Conservation (phyloP, 129 eudicot genomes). For the Calendula officinalis region DNA sequence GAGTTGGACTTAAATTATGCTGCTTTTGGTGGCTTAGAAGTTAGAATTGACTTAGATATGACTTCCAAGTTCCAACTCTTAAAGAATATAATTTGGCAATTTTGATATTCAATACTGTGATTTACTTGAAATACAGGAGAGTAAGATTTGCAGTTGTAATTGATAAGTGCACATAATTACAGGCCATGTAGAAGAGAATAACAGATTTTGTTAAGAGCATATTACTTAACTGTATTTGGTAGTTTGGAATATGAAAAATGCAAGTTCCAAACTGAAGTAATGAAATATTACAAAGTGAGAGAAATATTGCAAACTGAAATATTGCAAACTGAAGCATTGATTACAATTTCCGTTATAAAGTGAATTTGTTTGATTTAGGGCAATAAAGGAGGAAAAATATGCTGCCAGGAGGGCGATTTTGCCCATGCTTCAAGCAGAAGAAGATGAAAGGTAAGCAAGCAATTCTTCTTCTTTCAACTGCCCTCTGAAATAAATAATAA, state of each 20-base stretch:
- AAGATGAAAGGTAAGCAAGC: slow-evolving; percentile 77
- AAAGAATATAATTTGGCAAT: neutral
- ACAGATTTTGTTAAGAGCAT: neutral
- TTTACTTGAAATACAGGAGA: neutral
- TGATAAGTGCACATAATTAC: neutral
- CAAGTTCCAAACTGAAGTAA: neutral
- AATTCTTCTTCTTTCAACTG: slow-evolving; percentile 1
- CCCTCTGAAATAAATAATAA: neutral
- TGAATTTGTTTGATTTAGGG: slow-evolving; percentile 44
- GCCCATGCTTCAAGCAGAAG: slow-evolving; percentile 97
- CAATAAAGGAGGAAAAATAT: slow-evolving; percentile 80
- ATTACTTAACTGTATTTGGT: neutral
- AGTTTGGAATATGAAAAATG: neutral
- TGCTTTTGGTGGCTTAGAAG: neutral
- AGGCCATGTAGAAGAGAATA: neutral
- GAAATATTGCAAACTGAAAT: too few relatives aligned
- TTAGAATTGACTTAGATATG: neutral
- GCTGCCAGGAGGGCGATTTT: slow-evolving; percentile 88
- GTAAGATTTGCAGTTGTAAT: neutral
- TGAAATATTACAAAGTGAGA: too few relatives aligned
- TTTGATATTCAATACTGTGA: neutral
- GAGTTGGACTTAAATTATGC: neutral
- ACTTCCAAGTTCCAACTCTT: neutral
- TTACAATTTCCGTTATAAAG: too few relatives aligned
- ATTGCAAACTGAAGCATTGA: too few relatives aligned